Base-by-base conservation (phyloP, 1,284 basidiomycete genomes). In the Pascua guehoae region DNA sequence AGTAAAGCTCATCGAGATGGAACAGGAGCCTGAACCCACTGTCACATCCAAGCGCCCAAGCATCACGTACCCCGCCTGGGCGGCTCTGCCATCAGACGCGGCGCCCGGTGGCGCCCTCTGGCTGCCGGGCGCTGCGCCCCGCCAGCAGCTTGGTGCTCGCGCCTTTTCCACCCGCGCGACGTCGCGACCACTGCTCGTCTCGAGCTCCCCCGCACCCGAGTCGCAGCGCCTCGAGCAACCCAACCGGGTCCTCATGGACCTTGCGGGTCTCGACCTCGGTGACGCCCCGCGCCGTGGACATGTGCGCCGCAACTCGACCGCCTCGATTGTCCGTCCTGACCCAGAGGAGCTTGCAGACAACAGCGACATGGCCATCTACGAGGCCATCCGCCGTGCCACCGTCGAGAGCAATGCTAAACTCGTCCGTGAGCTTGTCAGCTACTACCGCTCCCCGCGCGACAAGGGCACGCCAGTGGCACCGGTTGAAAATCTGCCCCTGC, bases 191-290 rank as follows among this genome's bases (percentile, higher is more conserved):
- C 43, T 41, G 36, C 41, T 57, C 8, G 61, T 65, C 12, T 43
- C 56, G 11, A 41, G 47, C 38, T 39, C 41, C 17, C 56, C 60
- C 12, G 39, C 41, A 12, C 59, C 56, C 2, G 60, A 61, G 2
- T 52, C 50, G 4, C 55, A 60, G 38, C 53, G 63, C 38, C 38
- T 72, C 24, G 62, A 56, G 15, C 66, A 68, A 47, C 64, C 66
- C 41, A 70, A 70, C 53, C 62, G 65, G 37, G 67, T 73, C 1
- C 55, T 71, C 42, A 71, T 71, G 71, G 72, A 75, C 62, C 67
- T 75, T 8, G 73, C 73, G 1, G 73, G 73, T 1, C 56, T 63
- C 36, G 71, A 75, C 61, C 38, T 60, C n/a, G 52, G 63, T 36
- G 60, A 62, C 11, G 57, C 61, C 4, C 56, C 55, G 16, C 54